Conservation (phyloP, 352 stramenopile species). For the Pythium aphanidermatum region DNA sequence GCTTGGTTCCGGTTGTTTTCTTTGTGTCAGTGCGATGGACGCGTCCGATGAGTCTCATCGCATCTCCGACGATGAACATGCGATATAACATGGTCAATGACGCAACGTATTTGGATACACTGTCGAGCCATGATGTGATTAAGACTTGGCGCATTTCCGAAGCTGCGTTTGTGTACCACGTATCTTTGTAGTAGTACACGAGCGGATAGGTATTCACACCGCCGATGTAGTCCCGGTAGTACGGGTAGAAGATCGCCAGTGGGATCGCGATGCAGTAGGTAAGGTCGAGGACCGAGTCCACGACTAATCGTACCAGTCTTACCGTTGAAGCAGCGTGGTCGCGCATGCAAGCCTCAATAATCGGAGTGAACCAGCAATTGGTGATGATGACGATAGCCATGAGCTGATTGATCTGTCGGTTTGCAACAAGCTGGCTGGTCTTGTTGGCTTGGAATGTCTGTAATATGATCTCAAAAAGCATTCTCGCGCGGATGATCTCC, state of each 20-base stretch:
- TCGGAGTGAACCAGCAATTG: constrained; percentile 21
- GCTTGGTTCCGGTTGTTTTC: too few relatives aligned
- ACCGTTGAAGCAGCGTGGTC: not conserved
- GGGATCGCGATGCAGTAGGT: not conserved
- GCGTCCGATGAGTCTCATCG: not conserved
- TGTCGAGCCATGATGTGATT: constrained; percentile 15
- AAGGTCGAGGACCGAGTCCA: not conserved
- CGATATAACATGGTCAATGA: not conserved
- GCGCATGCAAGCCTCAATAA: constrained; percentile 6
- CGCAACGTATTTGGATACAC: constrained; percentile 8
- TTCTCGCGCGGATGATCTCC: not conserved
- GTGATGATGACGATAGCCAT: constrained; percentile 6
- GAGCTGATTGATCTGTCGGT: constrained; percentile 16
- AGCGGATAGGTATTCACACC: not conserved
- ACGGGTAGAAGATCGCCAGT: not conserved
- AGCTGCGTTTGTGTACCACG: constrained; percentile 8
- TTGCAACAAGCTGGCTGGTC: constrained; percentile 13
- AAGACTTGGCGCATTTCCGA: constrained; percentile 8
- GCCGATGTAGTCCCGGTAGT: not conserved
- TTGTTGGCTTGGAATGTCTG: constrained; percentile 24
- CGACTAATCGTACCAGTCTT: constrained; percentile 1
- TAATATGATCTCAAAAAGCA: constrained; percentile 14
- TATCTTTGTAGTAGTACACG: constrained; percentile 11
- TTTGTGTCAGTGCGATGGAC: not conserved
- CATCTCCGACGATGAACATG: not conserved